Conservation (phyloP, 805 yeast species). For the Cyberlindnera subsufficiens region DNA sequence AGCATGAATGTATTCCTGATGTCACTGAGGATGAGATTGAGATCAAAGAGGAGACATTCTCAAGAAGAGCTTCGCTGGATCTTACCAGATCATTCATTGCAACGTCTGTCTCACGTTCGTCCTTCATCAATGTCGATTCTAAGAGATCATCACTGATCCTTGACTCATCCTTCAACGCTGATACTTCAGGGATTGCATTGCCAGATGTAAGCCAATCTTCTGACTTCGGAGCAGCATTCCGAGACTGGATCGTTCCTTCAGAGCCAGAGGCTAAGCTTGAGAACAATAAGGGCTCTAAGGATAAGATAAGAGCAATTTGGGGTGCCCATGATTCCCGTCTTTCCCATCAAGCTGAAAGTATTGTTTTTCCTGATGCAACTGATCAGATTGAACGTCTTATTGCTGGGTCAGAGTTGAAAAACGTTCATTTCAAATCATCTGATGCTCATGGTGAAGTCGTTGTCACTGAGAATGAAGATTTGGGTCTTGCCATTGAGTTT, state of each 20-base stretch:
- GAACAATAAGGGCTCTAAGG: neutral
- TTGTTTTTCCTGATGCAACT: slow-evolving; percentile 2
- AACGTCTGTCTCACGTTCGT: slow-evolving; percentile 18
- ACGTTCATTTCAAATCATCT: slow-evolving; percentile 13
- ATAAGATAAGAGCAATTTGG: slow-evolving; percentile 19
- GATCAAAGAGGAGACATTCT: slow-evolving; percentile 1
- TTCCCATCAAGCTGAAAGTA: neutral
- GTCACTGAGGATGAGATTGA: slow-evolving; percentile 5
- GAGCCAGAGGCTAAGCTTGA: slow-evolving; percentile 1
- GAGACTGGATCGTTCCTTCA: slow-evolving; percentile 23
- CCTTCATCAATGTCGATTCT: slow-evolving; percentile 17
- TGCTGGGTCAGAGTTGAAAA: slow-evolving; percentile 5
- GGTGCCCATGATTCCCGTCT: slow-evolving; percentile 7
- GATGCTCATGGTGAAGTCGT: slow-evolving; percentile 15
- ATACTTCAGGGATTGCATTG: slow-evolving; percentile 19
- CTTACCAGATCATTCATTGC: slow-evolving; percentile 19
- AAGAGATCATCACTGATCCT: slow-evolving; percentile 15
- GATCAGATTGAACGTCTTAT: slow-evolving; percentile 14
- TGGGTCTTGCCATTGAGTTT: slow-evolving; percentile 20
- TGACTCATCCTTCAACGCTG: slow-evolving; percentile 4
- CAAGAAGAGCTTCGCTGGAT: slow-evolving; percentile 6
- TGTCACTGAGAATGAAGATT: slow-evolving; percentile 13
- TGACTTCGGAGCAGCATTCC: slow-evolving; percentile 41
- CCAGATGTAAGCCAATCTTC: slow-evolving; percentile 45
- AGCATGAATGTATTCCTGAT: slow-evolving; percentile 7